Conservation (phyloP, 2,329 filamentous ascomycete genomes). For the Pyricularia sp. region DNA sequence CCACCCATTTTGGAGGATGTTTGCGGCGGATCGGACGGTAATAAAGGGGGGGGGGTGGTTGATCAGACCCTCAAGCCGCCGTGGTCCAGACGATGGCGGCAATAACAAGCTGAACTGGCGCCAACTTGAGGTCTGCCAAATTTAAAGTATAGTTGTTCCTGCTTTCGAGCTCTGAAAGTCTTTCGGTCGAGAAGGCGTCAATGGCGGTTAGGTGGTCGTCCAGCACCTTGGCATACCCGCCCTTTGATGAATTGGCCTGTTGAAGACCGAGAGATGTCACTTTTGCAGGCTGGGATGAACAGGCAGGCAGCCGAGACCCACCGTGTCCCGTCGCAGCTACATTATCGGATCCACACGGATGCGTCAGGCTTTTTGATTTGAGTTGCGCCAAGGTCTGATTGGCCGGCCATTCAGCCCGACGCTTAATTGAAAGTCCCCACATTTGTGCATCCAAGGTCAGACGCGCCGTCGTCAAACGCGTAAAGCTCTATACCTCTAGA, state of each 20-base stretch:
- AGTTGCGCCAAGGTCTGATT: not conserved
- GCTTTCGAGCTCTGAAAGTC: not conserved
- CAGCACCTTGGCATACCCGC: not conserved
- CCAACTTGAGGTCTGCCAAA: not conserved
- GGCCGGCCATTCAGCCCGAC: not conserved
- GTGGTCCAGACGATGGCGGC: not conserved
- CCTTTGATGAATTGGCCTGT: not conserved
- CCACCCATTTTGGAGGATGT: slow-evolving; percentile 17
- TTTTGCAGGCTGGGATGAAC: not conserved
- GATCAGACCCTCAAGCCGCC: not conserved
- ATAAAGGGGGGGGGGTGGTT: not conserved
- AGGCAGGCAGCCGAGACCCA: not conserved
- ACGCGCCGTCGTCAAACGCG: not conserved
- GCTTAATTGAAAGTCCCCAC: not conserved
- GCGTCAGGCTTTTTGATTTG: not conserved
- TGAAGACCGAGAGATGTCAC: not conserved
- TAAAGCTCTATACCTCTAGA: not conserved
- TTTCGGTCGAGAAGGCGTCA: not conserved
- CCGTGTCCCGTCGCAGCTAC: not conserved
- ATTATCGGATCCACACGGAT: not conserved
- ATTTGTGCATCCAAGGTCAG: not conserved
- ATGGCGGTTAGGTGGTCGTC: not conserved
- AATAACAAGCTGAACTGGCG: not conserved
- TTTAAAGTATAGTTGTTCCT: not conserved
- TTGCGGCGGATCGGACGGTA: not conserved